These are phyloP conservation scores for Fonsecaea pugnacius DNA, from an alignment of 2,329 filamentous ascomycete species.

Conservation along the genomic window DNA sequence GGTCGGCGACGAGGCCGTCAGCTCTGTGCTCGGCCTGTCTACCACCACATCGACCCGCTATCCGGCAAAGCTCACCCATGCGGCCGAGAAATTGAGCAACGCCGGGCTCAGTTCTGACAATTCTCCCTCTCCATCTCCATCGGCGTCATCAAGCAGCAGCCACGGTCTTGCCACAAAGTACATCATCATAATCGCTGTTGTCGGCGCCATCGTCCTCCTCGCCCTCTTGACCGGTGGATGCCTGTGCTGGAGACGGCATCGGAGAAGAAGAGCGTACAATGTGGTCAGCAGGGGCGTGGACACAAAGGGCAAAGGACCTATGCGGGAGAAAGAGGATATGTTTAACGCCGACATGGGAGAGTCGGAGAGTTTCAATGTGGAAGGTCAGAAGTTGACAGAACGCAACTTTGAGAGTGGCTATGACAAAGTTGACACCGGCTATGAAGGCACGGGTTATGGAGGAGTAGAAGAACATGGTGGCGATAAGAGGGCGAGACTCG, in stretches of 20 bases:
- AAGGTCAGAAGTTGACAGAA: constrained; percentile 24
- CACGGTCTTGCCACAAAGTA: constrained; percentile 26
- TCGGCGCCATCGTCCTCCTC: constrained; percentile 22
- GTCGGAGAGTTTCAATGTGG: constrained; percentile 22
- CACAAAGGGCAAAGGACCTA: constrained; percentile 20
- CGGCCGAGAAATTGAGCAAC: constrained; percentile 21
- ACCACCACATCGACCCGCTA: constrained; percentile 20
- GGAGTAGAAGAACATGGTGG: constrained; percentile 24
- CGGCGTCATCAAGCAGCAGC: constrained; percentile 1
- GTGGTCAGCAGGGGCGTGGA: constrained; percentile 28
- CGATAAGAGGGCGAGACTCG: constrained; percentile 29
- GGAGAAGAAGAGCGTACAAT: constrained; percentile 28
- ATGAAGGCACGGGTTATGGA: constrained; percentile 26
- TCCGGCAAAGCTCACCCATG: constrained; percentile 28
- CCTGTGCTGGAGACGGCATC: constrained; percentile 30
- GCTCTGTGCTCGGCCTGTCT: constrained; percentile 8
- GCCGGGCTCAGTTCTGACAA: constrained; percentile 24
- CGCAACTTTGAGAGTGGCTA: constrained; percentile 31
- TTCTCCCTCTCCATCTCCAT: background rate
- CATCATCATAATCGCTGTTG: constrained; percentile 29
- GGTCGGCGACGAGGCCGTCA: constrained; percentile 23
- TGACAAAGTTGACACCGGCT: constrained; percentile 30
- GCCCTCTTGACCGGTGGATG: constrained; percentile 19
- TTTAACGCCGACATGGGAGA: constrained; percentile 31
- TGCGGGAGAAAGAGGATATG: constrained; percentile 29